Evolutionary conservation across 805 yeast species (phyloP), one percentile per base, ranked within the genome.

Genomic region (Yamadazyma kitorensis): DNA sequence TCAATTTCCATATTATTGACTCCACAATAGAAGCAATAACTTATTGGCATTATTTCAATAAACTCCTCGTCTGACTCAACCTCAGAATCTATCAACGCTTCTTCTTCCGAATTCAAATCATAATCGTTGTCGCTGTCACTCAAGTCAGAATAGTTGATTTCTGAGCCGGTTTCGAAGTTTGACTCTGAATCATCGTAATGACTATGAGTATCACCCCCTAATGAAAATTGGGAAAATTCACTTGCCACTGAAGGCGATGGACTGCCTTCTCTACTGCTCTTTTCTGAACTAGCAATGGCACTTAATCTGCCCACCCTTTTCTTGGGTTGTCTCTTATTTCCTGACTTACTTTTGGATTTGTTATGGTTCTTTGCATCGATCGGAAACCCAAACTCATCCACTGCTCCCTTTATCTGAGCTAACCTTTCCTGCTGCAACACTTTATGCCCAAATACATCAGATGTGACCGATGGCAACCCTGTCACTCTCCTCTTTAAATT

Each of bases 371-470:
- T 16, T 19, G 40, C 36, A 54, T 47, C 33, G 4, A 74, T 52
- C 29, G 51, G 54, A 50, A 77, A 77, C 0, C 83, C 82, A 51
- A 58, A 72, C 40, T 77, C 82, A 50, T 75, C 81, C 37, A 72
- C 80, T 27, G 57, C 52, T 3, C 43, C 52, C 10, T 48, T 48
- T 8, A 38, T 41, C 20, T 34, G 41, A 4, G 42, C 49, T 6
- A 29, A 52, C 12, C 46, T 51, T 17, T 55, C 45, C 37, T 51
- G 57, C 18, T 44, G 51, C 31, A 66, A 52, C 21, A 83, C 82
- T 54, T 86, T 83, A 45, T 81, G 84, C 14, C 84, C 85, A 58
- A 84, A 84, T 2, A 73, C 60, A 24, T 71, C 83, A 2, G 86
- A 76, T 13, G 80, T 62, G 19, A 88, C 76, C 1, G 95, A 82